These are phyloP conservation scores for Globisporangium recalcitrans DNA, from an alignment of 352 stramenopile species.

Conservation along the genomic window DNA sequence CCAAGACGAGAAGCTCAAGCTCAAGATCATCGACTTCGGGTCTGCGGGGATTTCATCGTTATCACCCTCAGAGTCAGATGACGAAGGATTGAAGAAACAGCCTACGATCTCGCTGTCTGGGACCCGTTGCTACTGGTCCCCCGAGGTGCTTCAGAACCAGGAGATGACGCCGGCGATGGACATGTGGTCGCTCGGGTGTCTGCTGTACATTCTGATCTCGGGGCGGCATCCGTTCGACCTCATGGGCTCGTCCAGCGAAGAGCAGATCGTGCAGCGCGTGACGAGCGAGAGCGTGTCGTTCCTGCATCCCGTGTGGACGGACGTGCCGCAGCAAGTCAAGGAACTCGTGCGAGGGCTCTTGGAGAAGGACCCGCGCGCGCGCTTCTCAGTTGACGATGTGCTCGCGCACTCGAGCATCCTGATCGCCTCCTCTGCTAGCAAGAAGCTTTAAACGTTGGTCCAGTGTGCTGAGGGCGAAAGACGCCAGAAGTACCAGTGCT, in stretches of 20 bases:
- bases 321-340: constrained; percentile 51
- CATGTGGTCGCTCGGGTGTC: constrained; percentile 85
- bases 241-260: constrained; percentile 65
- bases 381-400: constrained; percentile 53
- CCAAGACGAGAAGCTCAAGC: constrained; percentile 27
- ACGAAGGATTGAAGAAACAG: constrained; percentile 6
- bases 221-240: constrained; percentile 86
- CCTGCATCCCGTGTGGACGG: constrained; percentile 44
- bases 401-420: constrained; percentile 26
- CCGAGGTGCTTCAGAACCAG: constrained; percentile 55
- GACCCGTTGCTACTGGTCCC: constrained; percentile 83
- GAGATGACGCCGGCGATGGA: constrained; percentile 76
- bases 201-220: constrained; percentile 85
- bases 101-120: constrained; percentile 47
- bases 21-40: constrained; percentile 89
- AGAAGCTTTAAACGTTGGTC: constrained; percentile 1
- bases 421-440: background rate
- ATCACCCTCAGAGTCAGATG: background rate
- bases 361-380: constrained; percentile 55
- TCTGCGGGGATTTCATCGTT: constrained; percentile 37
- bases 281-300: constrained; percentile 49
- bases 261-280: constrained; percentile 67
- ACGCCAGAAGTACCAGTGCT: background rate
- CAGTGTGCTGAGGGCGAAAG: background rate
- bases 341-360: constrained; percentile 59